Evolutionary conservation across 2,329 filamentous ascomycete species (phyloP), one percentile per base, ranked within the genome.

Genomic region (Torrubiellomyces zombiae): DNA sequence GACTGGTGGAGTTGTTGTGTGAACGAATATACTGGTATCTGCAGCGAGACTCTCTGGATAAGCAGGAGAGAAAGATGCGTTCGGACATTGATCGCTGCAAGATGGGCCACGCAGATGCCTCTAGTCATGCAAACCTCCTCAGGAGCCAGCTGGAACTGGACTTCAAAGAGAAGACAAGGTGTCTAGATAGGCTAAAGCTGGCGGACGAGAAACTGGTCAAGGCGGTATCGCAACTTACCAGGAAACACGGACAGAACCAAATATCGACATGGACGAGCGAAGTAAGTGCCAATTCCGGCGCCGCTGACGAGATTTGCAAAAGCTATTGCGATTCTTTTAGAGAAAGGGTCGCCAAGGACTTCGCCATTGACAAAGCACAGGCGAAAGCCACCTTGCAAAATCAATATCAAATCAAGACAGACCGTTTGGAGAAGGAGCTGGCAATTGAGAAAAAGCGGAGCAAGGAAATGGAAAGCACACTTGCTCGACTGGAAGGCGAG

Each of bases 381-480:
- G 17, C n/a, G 3, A 12, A 8, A 12, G 13, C 17, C 3, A 14
- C 15, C 6, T 11, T 28, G 3, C 20, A 26, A 10, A 15, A 18
- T 18, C 26, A 33, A 11, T 17, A 29, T n/a, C 14, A 25, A 18
- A 21, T 24, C 12, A 25, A 28, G 15, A 23, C 18, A 11, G 27
- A 20, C 11, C 17, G 24, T 13, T 19, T 36, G 11, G 18, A 26
- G 16, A 14, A 18, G 18, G 24, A 30, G 4, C 20, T 34, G 9
- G 15, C 18, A 3, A 10, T 8, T 3, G 28, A 37, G 21, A 28
- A 21, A 12, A 16, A 23, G 11, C 24, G 25, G 19, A 31, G 23
- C 16, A 31, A 35, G 5, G 26, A 19, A 7, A 33, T 53, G 6
- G 38, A 44, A 20, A 29, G 30, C 7, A 39, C 37, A 16, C 27